Conservation (phyloP, 495 filamentous ascomycete genomes). For the Paragyromitra xinjiangensis region DNA sequence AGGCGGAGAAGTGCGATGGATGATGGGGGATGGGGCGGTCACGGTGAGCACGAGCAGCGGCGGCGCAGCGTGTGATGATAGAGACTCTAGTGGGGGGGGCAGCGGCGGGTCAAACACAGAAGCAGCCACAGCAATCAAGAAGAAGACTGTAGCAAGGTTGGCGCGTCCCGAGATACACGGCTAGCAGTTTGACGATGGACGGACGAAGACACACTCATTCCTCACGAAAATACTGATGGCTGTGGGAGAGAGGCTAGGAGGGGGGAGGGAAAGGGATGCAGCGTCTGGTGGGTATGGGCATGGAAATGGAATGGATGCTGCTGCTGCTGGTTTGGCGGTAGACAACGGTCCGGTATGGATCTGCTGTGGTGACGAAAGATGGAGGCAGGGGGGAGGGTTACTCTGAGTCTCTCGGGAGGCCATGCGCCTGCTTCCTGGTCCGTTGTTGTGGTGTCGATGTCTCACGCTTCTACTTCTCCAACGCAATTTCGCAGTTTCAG, state of each 20-base stretch:
- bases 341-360: constrained; percentile 47
- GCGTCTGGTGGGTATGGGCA: constrained; percentile 36
- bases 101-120: constrained; percentile 35
- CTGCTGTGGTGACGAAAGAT: constrained; percentile 53
- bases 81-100: constrained; percentile 41
- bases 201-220: constrained; percentile 40
- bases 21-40: constrained; percentile 24
- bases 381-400: constrained; percentile 50
- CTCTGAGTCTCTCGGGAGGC: constrained; percentile 50
- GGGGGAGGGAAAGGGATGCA: constrained; percentile 35
- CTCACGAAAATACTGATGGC: constrained; percentile 24
- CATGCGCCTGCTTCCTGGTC: constrained; percentile 52
- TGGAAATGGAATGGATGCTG: constrained; percentile 23
- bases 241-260: constrained; percentile 17
- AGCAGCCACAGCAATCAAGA: constrained; percentile 45
- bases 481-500: constrained; percentile 54
- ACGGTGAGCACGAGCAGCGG: constrained; percentile 20
- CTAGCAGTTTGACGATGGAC: constrained; percentile 36
- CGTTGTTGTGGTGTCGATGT: constrained; percentile 50
- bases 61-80: constrained; percentile 31
- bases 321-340: constrained; percentile 27
- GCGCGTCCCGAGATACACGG: constrained; percentile 47
- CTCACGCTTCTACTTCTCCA: constrained; percentile 44
- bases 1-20: constrained; percentile 16
- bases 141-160: constrained; percentile 32